These are phyloP conservation scores for Dothideomycetidae sp. DNA, from an alignment of 2,329 filamentous ascomycete species.

Conservation along the genomic window DNA sequence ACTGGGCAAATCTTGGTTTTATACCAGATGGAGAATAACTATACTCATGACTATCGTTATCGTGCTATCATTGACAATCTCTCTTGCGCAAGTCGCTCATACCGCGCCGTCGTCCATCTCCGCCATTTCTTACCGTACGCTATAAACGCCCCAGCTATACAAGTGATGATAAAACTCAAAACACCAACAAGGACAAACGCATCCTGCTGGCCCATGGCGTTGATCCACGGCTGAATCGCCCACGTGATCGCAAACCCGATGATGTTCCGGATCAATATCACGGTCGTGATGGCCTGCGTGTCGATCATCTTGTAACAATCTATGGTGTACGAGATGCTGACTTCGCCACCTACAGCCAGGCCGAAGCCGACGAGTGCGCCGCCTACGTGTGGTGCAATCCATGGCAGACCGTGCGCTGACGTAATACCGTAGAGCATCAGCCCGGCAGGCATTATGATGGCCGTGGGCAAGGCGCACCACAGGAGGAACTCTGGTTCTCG, in stretches of 20 bases:
- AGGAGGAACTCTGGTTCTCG: slow-evolving; percentile 17
- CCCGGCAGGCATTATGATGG: slow-evolving; percentile 13
- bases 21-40: neutral
- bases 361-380: slow-evolving; percentile 13
- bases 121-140: slow-evolving; percentile 10
- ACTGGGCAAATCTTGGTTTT: too few species aligned
- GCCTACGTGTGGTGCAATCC: slow-evolving; percentile 14
- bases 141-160: slow-evolving; percentile 10
- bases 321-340: slow-evolving; percentile 13
- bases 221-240: slow-evolving; percentile 10
- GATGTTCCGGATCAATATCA: slow-evolving; percentile 15
- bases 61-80: neutral
- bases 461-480: slow-evolving; percentile 12
- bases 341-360: slow-evolving; percentile 10
- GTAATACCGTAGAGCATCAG: slow-evolving; percentile 14
- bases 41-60: neutral
- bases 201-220: slow-evolving; percentile 10
- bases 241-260: slow-evolving; percentile 9
- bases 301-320: slow-evolving; percentile 14
- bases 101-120: slow-evolving; percentile 6
- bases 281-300: slow-evolving; percentile 12
- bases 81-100: slow-evolving; percentile 7
- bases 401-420: slow-evolving; percentile 12
- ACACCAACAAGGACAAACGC: slow-evolving; percentile 11
- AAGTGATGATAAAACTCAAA: slow-evolving; percentile 10